These are phyloP conservation scores for Craterostigma plantagineum DNA, from an alignment of 257 asterid species.

Conservation along the genomic window DNA sequence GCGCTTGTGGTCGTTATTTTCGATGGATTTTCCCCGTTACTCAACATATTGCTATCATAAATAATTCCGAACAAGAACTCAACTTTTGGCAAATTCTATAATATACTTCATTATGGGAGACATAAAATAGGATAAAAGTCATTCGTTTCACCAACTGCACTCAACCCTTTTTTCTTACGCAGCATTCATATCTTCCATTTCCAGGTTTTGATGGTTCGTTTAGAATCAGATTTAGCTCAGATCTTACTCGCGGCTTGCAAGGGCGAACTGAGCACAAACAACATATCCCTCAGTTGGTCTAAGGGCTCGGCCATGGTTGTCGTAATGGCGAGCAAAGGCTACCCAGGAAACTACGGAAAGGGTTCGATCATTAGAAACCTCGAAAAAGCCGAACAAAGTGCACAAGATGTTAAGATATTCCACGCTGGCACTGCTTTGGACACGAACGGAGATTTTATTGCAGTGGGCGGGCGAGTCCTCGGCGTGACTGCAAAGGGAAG, in stretches of 20 bases:
- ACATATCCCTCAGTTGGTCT: slow-evolving; percentile 59
- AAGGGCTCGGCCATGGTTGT: slow-evolving; percentile 88
- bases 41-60: too few species aligned
- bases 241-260: slow-evolving; percentile 68
- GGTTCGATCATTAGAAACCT: slow-evolving; percentile 52
- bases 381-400: slow-evolving; percentile 65
- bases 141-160: too few species aligned
- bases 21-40: too few species aligned
- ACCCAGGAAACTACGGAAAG: slow-evolving; percentile 65
- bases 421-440: slow-evolving; percentile 74
- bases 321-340: slow-evolving; percentile 95
- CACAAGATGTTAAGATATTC: slow-evolving; percentile 49
- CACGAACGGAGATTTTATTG: slow-evolving; percentile 45
- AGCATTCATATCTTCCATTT: too few species aligned
- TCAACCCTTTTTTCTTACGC: too few species aligned
- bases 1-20: too few species aligned
- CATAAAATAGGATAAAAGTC: too few species aligned
- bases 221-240: slow-evolving; percentile 69
- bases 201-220: slow-evolving; percentile 82
- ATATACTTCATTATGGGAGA: too few species aligned
- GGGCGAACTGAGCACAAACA: slow-evolving; percentile 37
- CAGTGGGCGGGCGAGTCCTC: slow-evolving; percentile 85
- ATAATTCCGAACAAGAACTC: too few species aligned
- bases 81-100: too few species aligned
- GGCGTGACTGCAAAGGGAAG: slow-evolving; percentile 73